Evolutionary conservation across 1,139 yeast species (phyloP).

Genomic region (Candida sojae): DNA sequence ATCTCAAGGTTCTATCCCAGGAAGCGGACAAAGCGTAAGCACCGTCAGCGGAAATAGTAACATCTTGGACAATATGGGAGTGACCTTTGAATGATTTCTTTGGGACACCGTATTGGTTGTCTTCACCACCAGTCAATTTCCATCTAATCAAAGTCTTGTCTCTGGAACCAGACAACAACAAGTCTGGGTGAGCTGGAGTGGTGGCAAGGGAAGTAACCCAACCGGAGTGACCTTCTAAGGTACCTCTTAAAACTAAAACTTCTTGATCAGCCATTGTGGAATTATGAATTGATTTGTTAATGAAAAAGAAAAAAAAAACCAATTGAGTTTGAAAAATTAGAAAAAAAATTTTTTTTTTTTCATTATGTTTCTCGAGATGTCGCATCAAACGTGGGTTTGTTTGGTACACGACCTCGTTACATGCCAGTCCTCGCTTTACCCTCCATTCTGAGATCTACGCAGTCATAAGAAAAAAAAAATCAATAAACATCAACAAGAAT

Average conservation of each 20-base stretch:
- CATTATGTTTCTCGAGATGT: too few relatives aligned
- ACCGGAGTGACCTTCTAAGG: conserved; percentile 85
- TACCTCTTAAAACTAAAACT: conserved; percentile 99
- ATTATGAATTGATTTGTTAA: neutral
- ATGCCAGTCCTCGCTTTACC: too few relatives aligned
- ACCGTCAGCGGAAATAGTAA: conserved; percentile 98
- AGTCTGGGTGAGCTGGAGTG: conserved; percentile 97
- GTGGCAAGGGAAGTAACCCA: conserved; percentile 99
- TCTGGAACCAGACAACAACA: conserved; percentile 97
- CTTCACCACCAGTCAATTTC: conserved; percentile 96
- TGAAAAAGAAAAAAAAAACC: neutral
- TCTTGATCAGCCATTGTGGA: conserved; percentile 68
- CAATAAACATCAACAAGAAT: too few relatives aligned
- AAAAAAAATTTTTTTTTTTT: too few relatives aligned
- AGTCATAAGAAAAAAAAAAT: too few relatives aligned
- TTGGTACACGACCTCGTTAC: too few relatives aligned
- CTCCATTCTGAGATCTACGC: too few relatives aligned
- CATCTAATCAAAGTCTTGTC: conserved; percentile 98
- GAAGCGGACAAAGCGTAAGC: conserved; percentile 98
- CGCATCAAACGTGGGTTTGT: too few relatives aligned
- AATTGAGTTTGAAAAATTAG: too few relatives aligned
- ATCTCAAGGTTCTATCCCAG: conserved; percentile 99
- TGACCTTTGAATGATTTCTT: conserved; percentile 97
- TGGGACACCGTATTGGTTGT: conserved; percentile 97
- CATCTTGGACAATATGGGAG: conserved; percentile 98